phyloP scores from a whole-genome alignment of 2,329 filamentous ascomycete genomes.

The Elsinoe fawcettii region DNA sequence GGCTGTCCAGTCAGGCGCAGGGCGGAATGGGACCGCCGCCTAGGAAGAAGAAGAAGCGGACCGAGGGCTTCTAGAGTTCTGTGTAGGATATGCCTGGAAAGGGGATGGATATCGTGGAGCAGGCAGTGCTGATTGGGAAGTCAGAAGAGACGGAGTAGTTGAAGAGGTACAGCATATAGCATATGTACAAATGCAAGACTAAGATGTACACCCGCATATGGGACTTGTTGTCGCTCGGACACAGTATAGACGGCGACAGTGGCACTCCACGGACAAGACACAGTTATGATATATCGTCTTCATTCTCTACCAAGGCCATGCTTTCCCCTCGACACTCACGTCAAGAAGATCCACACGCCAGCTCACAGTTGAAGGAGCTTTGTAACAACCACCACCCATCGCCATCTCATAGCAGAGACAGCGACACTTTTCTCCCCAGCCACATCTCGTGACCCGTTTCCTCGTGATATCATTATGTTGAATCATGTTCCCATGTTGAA shows the following conservation, averaged over 20 bases:
- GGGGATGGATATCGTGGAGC: not conserved
- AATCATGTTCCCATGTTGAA: conserved; percentile 8
- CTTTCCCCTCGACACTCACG: not conserved
- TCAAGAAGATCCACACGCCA: not conserved
- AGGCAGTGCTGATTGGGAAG: not conserved
- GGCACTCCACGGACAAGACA: no score
- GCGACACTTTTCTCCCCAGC: not conserved
- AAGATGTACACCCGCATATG: no score
- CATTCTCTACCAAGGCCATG: conserved; percentile 13
- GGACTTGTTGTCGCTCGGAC: no score
- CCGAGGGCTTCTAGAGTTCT: conserved; percentile 28
- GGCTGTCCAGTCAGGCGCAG: conserved; percentile 15
- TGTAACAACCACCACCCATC: conserved; percentile 2
- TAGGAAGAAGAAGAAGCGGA: conserved; percentile 38
- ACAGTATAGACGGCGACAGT: no score
- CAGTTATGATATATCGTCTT: not conserved
- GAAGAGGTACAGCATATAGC: no score
- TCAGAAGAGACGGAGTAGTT: no score
- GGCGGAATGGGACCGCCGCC: conserved; percentile 30
- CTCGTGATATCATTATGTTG: not conserved
- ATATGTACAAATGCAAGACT: no score
- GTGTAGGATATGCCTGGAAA: not conserved
- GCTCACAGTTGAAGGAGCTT: conserved; percentile 12
- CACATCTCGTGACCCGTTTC: not conserved
- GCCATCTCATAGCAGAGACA: not conserved